These are phyloP conservation scores for Gossypium gossypioides DNA, from an alignment of 441 rosid genomes.

Conservation along the genomic window DNA sequence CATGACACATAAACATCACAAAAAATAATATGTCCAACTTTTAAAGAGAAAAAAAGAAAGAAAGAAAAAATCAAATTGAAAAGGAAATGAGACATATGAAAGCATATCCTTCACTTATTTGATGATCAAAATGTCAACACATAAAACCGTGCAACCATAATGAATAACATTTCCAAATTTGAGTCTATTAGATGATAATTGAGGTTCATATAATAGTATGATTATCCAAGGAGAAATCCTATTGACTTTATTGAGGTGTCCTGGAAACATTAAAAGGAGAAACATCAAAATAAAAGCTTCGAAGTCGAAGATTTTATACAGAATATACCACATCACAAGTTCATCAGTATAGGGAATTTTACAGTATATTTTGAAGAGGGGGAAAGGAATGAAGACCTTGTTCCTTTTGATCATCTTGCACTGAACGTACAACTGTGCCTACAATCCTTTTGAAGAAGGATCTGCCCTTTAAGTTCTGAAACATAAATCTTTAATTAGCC, in stretches of 20 bases:
- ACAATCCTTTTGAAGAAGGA: slow-evolving; percentile 83
- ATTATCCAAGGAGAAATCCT: not conserved
- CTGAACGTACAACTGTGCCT: slow-evolving; percentile 86
- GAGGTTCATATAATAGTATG: not conserved
- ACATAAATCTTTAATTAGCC: slow-evolving; percentile 23
- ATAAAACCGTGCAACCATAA: not conserved
- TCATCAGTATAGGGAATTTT: not conserved
- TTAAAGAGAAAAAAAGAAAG: not conserved
- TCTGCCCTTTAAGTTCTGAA: slow-evolving; percentile 63
- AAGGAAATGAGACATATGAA: not conserved
- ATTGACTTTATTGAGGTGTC: not conserved
- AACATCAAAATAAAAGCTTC: not conserved
- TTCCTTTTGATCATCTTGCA: slow-evolving; percentile 97
- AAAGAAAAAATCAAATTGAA: not conserved
- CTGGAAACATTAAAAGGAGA: not conserved
- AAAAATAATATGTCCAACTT: not conserved
- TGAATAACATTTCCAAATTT: not conserved
- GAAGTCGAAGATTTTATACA: not conserved
- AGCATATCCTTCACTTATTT: too few species aligned
- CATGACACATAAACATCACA: not conserved
- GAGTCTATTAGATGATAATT: not conserved
- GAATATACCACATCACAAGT: not conserved
- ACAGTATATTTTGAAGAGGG: not conserved
- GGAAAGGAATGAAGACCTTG: slow-evolving; percentile 52
- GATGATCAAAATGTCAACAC: too few species aligned